phyloP scores from a whole-genome alignment of 2,329 filamentous ascomycete species.

The Epichloe hybrida region DNA sequence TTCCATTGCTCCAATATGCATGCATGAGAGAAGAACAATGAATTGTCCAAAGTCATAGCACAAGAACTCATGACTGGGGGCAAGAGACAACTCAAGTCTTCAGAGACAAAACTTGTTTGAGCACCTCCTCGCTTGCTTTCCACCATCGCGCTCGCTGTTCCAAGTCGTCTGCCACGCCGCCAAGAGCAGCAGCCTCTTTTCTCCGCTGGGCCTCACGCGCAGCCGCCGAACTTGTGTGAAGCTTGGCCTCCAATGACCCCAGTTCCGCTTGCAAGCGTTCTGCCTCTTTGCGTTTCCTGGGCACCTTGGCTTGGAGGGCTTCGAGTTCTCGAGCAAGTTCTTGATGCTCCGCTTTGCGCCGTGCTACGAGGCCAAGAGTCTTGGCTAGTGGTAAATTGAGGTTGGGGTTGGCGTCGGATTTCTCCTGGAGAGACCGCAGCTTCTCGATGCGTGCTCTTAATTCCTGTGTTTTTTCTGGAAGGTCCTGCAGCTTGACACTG shows the following conservation, averaged over 20 bases:
- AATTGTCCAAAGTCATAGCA: background rate
- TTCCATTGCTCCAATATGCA: background rate
- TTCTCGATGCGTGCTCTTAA: constrained; percentile 35
- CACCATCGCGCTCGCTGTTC: constrained; percentile 68
- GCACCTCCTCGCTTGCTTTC: constrained; percentile 49
- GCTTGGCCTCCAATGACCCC: constrained; percentile 52
- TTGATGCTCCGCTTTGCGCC: constrained; percentile 35
- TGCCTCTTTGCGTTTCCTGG: constrained; percentile 52
- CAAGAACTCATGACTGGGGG: background rate
- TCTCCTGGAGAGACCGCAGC: constrained; percentile 28
- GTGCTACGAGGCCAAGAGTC: constrained; percentile 39
- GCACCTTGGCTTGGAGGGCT: constrained; percentile 45
- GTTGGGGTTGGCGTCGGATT: constrained; percentile 23
- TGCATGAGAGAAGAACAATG: background rate
- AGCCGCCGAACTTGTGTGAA: constrained; percentile 48
- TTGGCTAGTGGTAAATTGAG: constrained; percentile 44
- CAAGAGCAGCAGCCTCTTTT: constrained; percentile 53
- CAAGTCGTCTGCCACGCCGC: constrained; percentile 56
- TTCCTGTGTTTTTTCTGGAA: constrained; percentile 35
- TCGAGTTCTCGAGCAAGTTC: constrained; percentile 52
- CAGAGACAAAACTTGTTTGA: constrained; percentile 51
- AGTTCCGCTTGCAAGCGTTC: constrained; percentile 56
- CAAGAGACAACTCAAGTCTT: constrained; percentile 16
- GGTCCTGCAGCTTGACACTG: constrained; percentile 32
- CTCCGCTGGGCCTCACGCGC: constrained; percentile 58